These are phyloP conservation scores for Monilinia laxa DNA, from an alignment of 2,329 filamentous ascomycete species.

Conservation along the genomic window DNA sequence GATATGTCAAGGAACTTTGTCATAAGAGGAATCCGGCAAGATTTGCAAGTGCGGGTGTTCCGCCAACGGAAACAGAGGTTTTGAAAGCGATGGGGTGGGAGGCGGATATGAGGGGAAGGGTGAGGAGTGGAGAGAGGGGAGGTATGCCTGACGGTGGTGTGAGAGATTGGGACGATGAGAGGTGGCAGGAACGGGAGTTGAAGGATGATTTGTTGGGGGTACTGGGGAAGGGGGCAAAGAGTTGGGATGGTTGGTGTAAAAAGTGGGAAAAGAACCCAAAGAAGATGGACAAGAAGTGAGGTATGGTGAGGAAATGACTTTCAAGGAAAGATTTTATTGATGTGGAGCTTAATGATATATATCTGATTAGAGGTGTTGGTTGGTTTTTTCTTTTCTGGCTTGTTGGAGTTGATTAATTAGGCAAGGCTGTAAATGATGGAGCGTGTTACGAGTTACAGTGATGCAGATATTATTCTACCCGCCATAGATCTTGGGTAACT, in stretches of 20 bases:
- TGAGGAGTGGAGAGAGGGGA: conserved; percentile 15
- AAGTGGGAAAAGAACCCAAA: conserved; percentile 26
- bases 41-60: conserved; percentile 25
- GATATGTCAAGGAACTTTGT: conserved; percentile 5
- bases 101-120: conserved; percentile 17
- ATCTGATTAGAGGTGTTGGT: no score
- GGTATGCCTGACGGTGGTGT: conserved; percentile 12
- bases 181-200: conserved; percentile 23
- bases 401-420: no score
- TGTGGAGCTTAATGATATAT: no score
- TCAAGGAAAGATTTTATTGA: neutral
- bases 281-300: conserved; percentile 15
- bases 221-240: conserved; percentile 20
- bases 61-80: conserved; percentile 25
- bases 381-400: no score
- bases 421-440: no score
- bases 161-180: conserved; percentile 25
- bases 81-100: conserved; percentile 26
- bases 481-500: no score
- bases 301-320: neutral
- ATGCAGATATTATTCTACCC: no score
- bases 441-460: no score
- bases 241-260: conserved; percentile 24
- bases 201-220: conserved; percentile 24
- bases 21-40: conserved; percentile 20